A percentile compares a stretch with the other conserved stretches of the same genome.
These are phyloP conservation scores for Chaetomium sp. DNA, from an alignment of 2,329 filamentous ascomycete genomes.

Conservation along the genomic window DNA sequence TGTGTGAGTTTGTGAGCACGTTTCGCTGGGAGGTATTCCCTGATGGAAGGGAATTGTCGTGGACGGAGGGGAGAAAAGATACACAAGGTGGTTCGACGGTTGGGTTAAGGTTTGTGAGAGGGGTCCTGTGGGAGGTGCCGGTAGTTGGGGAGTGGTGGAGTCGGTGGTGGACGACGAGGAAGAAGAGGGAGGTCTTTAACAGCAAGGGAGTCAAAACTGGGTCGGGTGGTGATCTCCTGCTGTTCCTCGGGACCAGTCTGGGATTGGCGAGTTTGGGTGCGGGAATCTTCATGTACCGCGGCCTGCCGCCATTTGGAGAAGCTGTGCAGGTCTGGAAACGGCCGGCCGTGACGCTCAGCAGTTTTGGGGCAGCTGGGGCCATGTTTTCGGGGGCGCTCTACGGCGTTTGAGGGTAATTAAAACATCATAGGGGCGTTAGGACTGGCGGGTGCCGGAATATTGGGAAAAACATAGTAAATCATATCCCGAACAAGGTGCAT, in stretches of 20 bases:
- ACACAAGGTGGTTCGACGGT: conserved; percentile 1
- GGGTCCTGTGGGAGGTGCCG: conserved; percentile 19
- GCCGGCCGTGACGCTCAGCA: conserved; percentile 11
- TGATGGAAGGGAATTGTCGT: background rate
- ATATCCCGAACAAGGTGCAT: no score
- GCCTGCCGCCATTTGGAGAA: conserved; percentile 20
- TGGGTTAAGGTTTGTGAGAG: conserved; percentile 17
- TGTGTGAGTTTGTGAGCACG: conserved; percentile 23
- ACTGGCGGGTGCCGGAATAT: background rate
- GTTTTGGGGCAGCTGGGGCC: conserved; percentile 22
- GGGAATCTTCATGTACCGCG: conserved; percentile 15
- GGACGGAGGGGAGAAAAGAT: background rate
- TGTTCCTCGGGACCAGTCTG: conserved; percentile 13
- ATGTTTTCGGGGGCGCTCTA: conserved; percentile 18
- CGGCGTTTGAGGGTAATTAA: background rate
- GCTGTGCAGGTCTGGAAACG: conserved; percentile 22
- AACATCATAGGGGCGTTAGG: conserved; percentile 1
- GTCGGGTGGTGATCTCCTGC: conserved; percentile 6
- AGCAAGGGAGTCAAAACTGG: conserved; percentile 1
- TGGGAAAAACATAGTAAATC: background rate
- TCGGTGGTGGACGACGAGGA: conserved; percentile 19
- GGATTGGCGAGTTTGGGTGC: conserved; percentile 10
- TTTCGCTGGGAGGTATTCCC: conserved; percentile 14
- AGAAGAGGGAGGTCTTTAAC: conserved; percentile 11
- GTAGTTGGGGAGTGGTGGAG: conserved; percentile 19